Conservation (phyloP, 106 monocot genomes). For the Cymbidium sinense region DNA sequence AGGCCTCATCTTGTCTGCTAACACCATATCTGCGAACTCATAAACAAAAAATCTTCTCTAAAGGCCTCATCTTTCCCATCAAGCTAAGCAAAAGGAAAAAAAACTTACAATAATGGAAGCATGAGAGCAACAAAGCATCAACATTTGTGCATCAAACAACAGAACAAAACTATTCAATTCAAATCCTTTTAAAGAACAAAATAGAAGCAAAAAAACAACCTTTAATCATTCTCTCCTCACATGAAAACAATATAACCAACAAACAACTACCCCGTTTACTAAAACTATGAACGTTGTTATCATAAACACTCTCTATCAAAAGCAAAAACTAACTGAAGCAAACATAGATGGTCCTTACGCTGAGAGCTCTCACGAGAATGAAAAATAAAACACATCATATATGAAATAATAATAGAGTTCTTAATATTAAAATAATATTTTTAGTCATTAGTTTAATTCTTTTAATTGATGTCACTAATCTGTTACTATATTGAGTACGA, state of each 20-base stretch:
- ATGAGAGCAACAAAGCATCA: not conserved
- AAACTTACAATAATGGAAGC: not conserved
- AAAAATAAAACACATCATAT: not conserved
- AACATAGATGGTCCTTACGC: not conserved
- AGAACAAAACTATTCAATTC: not conserved
- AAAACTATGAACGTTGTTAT: not conserved
- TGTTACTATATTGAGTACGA: not conserved
- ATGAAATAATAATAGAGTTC: not conserved
- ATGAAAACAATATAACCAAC: not conserved
- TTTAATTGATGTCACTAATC: no score
- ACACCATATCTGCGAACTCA: conserved; percentile 61
- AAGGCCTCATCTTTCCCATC: not conserved
- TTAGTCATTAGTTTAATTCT: not conserved
- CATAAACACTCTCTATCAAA: not conserved
- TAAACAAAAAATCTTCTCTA: not conserved
- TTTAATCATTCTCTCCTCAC: not conserved
- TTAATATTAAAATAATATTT: not conserved
- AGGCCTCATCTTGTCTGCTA: conserved; percentile 42
- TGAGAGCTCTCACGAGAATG: not conserved
- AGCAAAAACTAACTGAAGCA: not conserved
- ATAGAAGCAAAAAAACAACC: not conserved
- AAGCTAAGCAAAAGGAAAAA: not conserved
- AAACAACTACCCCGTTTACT: not conserved
- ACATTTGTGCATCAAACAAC: not conserved
- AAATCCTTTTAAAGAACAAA: not conserved